Evolutionary conservation across 1,284 basidiomycete species (phyloP).

Genomic region (Pyrrhoderma noxium): DNA sequence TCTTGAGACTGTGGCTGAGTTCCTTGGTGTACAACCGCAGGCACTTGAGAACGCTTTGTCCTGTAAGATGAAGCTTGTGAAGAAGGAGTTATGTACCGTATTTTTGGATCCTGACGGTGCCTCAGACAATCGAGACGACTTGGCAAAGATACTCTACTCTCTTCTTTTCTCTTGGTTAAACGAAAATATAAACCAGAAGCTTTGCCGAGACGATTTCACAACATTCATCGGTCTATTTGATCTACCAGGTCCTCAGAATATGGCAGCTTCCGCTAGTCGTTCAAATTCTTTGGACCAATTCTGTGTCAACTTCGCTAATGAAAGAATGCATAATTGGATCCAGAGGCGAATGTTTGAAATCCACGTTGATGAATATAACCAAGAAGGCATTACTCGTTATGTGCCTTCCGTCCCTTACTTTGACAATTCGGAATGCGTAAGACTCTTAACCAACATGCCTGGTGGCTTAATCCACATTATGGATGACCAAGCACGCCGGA

Average conservation of each 20-base stretch:
- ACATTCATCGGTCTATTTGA: constrained; percentile 96
- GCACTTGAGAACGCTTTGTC: constrained; percentile 82
- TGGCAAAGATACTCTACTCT: constrained; percentile 89
- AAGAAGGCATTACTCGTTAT: constrained; percentile 73
- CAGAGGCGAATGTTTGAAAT: constrained; percentile 76
- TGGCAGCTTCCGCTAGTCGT: constrained; percentile 53
- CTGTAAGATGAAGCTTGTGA: constrained; percentile 88
- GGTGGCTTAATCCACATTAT: constrained; percentile 95
- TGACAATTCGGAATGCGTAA: constrained; percentile 87
- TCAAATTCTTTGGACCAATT: constrained; percentile 94
- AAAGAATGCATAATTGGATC: constrained; percentile 81
- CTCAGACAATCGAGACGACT: constrained; percentile 86
- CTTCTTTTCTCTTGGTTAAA: constrained; percentile 96
- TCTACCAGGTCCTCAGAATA: constrained; percentile 89
- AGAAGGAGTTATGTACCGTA: constrained; percentile 92
- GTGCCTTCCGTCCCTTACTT: constrained; percentile 78
- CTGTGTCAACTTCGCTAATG: constrained; percentile 93
- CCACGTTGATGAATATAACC: constrained; percentile 74
- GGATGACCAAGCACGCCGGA: constrained; percentile 88
- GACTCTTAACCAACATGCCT: constrained; percentile 80
- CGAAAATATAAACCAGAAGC: constrained; percentile 90
- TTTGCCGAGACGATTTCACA: constrained; percentile 85
- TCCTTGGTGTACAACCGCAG: constrained; percentile 75
- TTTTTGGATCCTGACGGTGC: constrained; percentile 94
- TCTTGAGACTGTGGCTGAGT: constrained; percentile 80